phyloP scores from a whole-genome alignment of 768 basidiomycete genomes.

The Cystofilobasidium macerans region DNA sequence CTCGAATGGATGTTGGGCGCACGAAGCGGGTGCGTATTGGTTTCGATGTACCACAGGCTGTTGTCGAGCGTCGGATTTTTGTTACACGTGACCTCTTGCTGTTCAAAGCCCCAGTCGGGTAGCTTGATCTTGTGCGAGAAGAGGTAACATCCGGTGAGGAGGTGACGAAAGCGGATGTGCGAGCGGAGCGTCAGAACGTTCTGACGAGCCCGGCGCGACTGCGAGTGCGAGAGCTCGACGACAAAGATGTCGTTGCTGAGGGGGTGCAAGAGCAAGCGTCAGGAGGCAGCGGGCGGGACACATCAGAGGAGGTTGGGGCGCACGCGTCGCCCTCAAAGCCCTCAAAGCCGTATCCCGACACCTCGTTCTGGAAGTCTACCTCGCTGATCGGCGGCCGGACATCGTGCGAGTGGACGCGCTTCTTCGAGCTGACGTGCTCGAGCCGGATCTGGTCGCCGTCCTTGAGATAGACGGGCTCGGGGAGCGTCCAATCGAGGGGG shows the following conservation, averaged over 20 bases:
- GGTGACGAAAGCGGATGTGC: slow-evolving; percentile 69
- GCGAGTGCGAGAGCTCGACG: slow-evolving; percentile 21
- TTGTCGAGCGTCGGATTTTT: slow-evolving; percentile 85
- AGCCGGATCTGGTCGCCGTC: slow-evolving; percentile 65
- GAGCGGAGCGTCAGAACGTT: slow-evolving; percentile 70
- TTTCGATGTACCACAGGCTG: slow-evolving; percentile 90
- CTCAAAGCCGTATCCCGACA: slow-evolving; percentile 81
- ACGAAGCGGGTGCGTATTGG: slow-evolving; percentile 62
- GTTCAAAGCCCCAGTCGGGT: slow-evolving; percentile 94
- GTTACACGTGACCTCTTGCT: slow-evolving; percentile 99
- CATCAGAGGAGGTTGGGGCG: not conserved
- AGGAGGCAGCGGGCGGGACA: not conserved
- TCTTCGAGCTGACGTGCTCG: slow-evolving; percentile 66
- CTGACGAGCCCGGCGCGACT: slow-evolving; percentile 56
- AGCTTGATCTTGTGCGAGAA: slow-evolving; percentile 98
- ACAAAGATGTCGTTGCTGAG: slow-evolving; percentile 26
- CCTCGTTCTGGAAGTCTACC: slow-evolving; percentile 98
- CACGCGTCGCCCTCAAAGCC: slow-evolving; percentile 40
- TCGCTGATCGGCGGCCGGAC: slow-evolving; percentile 87
- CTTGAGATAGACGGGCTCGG: slow-evolving; percentile 44
- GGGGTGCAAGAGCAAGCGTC: not conserved
- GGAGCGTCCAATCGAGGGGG: slow-evolving; percentile 7
- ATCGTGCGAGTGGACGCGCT: slow-evolving; percentile 89
- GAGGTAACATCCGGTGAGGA: slow-evolving; percentile 82
- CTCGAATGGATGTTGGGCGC: slow-evolving; percentile 38